These are phyloP conservation scores for Cordyceps pruinosa DNA, from an alignment of 2,329 filamentous ascomycete genomes.

Conservation along the genomic window DNA sequence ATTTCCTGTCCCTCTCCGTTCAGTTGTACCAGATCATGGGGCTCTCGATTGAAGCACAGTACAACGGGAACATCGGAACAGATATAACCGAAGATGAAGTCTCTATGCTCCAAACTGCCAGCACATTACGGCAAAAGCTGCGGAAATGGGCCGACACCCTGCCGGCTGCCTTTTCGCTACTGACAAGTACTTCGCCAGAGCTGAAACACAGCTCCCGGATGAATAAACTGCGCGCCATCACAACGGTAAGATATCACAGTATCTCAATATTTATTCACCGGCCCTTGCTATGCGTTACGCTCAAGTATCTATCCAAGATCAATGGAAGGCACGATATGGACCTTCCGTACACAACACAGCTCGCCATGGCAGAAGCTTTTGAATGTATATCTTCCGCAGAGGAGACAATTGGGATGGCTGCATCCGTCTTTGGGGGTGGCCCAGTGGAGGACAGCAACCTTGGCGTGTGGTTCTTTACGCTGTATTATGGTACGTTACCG, in stretches of 20 bases:
- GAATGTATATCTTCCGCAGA: slow-evolving; percentile 21
- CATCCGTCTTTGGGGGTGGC: slow-evolving; percentile 11
- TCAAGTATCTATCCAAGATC: slow-evolving; percentile 7
- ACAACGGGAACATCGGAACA: slow-evolving; percentile 7
- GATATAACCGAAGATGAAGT: slow-evolving; percentile 2
- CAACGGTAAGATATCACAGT: slow-evolving; percentile 27
- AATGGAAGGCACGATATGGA: neutral
- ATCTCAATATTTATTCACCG: slow-evolving; percentile 26
- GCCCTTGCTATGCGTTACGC: slow-evolving; percentile 17
- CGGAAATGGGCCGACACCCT: slow-evolving; percentile 30
- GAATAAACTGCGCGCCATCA: slow-evolving; percentile 34
- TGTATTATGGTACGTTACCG: slow-evolving; percentile 23
- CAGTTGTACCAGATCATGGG: slow-evolving; percentile 13
- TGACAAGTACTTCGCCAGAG: slow-evolving; percentile 18
- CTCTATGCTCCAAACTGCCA: slow-evolving; percentile 9
- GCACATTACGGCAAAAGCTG: slow-evolving; percentile 20
- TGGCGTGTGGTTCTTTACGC: slow-evolving; percentile 27
- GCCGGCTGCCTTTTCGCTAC: slow-evolving; percentile 22
- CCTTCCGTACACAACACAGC: slow-evolving; percentile 18
- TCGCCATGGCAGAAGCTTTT: slow-evolving; percentile 14
- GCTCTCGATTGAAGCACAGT: slow-evolving; percentile 10
- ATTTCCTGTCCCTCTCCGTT: slow-evolving; percentile 7
- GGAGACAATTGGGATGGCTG: slow-evolving; percentile 19
- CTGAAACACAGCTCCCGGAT: slow-evolving; percentile 14
- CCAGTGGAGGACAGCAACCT: slow-evolving; percentile 15